Percentiles rank a stretch among this genome's conserved stretches.
phyloP scores from a whole-genome alignment of 805 yeast species.

The Ogataea trehaloabstinens region DNA sequence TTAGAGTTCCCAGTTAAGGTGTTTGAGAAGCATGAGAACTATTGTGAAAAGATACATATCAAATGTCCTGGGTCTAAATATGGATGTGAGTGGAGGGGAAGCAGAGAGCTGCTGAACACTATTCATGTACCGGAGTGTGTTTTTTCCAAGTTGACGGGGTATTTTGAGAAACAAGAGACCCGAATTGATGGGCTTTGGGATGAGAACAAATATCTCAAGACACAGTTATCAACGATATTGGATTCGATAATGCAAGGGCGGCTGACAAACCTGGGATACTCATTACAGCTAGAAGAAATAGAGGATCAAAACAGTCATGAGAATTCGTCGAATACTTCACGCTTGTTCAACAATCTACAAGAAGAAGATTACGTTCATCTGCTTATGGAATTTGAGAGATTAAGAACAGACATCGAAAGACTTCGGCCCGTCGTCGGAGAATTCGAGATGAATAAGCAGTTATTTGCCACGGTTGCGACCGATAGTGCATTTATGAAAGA shows the following conservation, averaged over 20 bases:
- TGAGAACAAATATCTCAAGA: constrained; percentile 41
- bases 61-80: constrained; percentile 46
- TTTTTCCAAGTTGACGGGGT: constrained; percentile 25
- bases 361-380: constrained; percentile 30
- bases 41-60: constrained; percentile 40
- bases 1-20: constrained; percentile 39
- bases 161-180: constrained; percentile 26
- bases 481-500: constrained; percentile 39
- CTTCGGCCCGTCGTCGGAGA: constrained; percentile 24
- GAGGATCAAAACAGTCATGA: constrained; percentile 15
- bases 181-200: constrained; percentile 29
- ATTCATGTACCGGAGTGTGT: constrained; percentile 31
- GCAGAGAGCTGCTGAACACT: constrained; percentile 26
- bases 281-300: constrained; percentile 46
- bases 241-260: constrained; percentile 49
- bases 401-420: constrained; percentile 41
- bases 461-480: constrained; percentile 20
- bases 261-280: constrained; percentile 48
- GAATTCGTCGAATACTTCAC: constrained; percentile 14
- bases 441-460: constrained; percentile 24
- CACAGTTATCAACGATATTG: constrained; percentile 44
- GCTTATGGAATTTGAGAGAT: constrained; percentile 42
- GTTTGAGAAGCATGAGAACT: constrained; percentile 39
- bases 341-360: constrained; percentile 14
- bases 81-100: constrained; percentile 51